Evolutionary conservation across 768 basidiomycete species (phyloP).

Genomic region (Rhizopogon vulgaris): DNA sequence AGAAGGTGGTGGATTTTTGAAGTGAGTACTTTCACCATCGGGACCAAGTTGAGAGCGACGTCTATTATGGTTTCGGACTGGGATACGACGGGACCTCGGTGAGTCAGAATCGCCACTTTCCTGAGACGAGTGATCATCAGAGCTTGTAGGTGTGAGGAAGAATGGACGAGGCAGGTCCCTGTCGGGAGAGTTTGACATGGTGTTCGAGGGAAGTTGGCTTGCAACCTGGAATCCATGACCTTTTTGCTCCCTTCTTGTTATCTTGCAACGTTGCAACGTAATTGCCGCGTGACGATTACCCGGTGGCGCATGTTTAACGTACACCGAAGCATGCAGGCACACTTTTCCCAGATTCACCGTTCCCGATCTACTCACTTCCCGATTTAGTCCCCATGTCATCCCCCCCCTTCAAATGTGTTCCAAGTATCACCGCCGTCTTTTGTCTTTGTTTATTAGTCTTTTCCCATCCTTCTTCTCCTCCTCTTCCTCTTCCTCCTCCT

Average conservation of each 20-base stretch:
- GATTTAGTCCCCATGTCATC: background rate
- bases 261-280: background rate
- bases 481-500: background rate
- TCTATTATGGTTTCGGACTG: background rate
- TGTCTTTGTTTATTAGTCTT: too few species aligned
- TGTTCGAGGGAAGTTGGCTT: slow-evolving; percentile 1
- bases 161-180: slow-evolving; percentile 30
- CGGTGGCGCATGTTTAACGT: background rate
- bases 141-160: slow-evolving; percentile 24
- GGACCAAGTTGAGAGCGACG: background rate
- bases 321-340: background rate
- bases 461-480: background rate
- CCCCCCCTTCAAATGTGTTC: slow-evolving; percentile 2
- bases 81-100: background rate
- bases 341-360: background rate
- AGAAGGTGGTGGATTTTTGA: slow-evolving; percentile 30
- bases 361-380: background rate
- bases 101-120: slow-evolving; percentile 24
- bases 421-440: background rate
- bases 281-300: background rate
- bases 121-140: slow-evolving; percentile 15
- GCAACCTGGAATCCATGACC: too few species aligned
- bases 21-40: too few species aligned
- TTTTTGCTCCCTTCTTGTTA: background rate
- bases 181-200: slow-evolving; percentile 14